Evolutionary conservation across 805 yeast species (phyloP), one percentile per base, ranked within the genome.

Genomic region (Nakazawaea holstii): DNA sequence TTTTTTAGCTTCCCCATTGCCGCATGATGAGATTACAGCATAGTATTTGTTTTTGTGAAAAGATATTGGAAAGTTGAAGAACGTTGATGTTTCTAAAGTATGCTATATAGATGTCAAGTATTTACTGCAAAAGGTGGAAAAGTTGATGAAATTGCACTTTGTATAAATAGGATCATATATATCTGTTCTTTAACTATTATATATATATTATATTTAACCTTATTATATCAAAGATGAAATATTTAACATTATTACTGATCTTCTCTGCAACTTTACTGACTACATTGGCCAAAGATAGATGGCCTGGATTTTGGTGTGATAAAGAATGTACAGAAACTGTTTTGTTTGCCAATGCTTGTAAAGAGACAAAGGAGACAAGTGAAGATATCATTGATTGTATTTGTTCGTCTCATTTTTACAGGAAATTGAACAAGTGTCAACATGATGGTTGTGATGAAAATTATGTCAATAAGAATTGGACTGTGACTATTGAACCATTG

Each of bases 281-380:
- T n/a, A n/a, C 14, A 13, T 7, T 20, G 2, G 44, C 38, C 6
- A n/a, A 6, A 15, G 56, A 53, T 36, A 49, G 37, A 35, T 53
- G 56, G 56, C 56, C 56, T 8, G 49, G 45, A 1, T 24, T 35
- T 15, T 53, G 56, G 56, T 53, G 56, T 45, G 56, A 53, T 38
- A 53, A 53, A 40, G 53, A 53, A 30, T 53, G 56, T 43, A 50
- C 44, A 29, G 56, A 53, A 36, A 43, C 55, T 5, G 46, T 49
- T 14, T 38, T 50, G 14, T 53, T 53, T 44, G 56, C 56, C 13
- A 43, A 46, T 9, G 55, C 48, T 20, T 53, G 56, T 41, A 49
- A 49, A 29, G 41, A 49, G 15, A 33, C 44, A 8, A 26, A 44
- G 33, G 27, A 48, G 17, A 17, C 31, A 13, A 31, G 47, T 3